Evolutionary conservation across 768 basidiomycete species (phyloP), one percentile per base, ranked within the genome.

Genomic region (Suillus bovinus): DNA sequence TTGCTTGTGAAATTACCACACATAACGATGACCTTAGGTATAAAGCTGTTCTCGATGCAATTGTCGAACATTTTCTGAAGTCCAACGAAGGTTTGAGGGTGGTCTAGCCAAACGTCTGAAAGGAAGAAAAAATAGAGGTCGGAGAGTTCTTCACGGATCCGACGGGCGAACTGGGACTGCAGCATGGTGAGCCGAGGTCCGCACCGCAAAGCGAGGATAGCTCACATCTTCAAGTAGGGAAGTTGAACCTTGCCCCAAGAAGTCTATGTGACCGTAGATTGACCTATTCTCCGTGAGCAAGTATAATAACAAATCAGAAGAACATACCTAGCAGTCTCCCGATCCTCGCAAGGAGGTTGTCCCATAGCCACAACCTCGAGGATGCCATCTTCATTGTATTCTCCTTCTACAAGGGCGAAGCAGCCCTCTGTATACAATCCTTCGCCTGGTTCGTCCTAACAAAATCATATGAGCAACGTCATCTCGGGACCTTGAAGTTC

Each of bases 341-440:
- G 81, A 67, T 89, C 84, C 76, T 99, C 97, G 70, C 95, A 96
- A 13, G 97, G 97, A 2, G 97, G 97, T 75, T 99, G 96, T 2
- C 97, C 97, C 64, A 99, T 91, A 22, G 96, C 97, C 65, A 94
- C 86, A 7, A 98, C 93, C 66, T 90, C 84, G 56, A 99, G 80
- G 1, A 84, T 91, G 56, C 89, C 91, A 34, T 99, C 94, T 63
- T 96, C 89, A 0, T 93, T 98, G 71, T 98, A 99, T 70, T 95
- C 93, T 24, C 97, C 97, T 77, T 99, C 97, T 0, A 98, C 87
- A 17, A 99, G 83, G 1, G 94, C 94, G 74, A 98, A 91, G 62
- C 90, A 94, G 0, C 97, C 97, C 74, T 99, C 97, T 0, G 95
- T 97, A 70, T 97, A 99, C 7, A 99, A 73, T 1, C 97, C 97